Evolutionary conservation across 352 stramenopile species (phyloP).

Genomic region (Nothophytophthora sp.): DNA sequence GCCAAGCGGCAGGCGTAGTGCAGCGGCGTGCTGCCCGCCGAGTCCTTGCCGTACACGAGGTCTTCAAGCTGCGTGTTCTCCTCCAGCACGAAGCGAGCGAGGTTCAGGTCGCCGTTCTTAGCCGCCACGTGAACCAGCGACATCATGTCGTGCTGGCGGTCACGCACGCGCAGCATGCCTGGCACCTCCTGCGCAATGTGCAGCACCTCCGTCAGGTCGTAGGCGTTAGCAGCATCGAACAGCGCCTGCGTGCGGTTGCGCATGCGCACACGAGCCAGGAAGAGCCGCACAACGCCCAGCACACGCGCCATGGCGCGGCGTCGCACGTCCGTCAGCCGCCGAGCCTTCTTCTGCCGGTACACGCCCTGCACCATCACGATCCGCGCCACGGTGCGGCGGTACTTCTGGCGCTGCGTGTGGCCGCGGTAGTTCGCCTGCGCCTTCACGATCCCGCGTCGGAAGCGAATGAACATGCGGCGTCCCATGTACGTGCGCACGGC

Average conservation of each 20-base stretch:
- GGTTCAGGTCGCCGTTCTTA: conserved; percentile 84
- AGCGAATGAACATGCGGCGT: conserved; percentile 60
- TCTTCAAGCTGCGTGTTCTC: conserved; percentile 85
- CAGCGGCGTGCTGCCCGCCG: conserved; percentile 76
- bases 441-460: conserved; percentile 60
- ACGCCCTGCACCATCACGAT: conserved; percentile 83
- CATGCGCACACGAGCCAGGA: conserved; percentile 82
- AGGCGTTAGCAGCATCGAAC: conserved; percentile 76
- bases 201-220: conserved; percentile 80
- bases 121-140: conserved; percentile 89
- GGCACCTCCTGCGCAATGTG: conserved; percentile 81
- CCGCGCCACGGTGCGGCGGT: conserved; percentile 33
- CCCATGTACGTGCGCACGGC: conserved; percentile 74
- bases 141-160: conserved; percentile 80
- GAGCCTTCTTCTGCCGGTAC: conserved; percentile 62
- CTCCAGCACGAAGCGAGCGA: conserved; percentile 82
- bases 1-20: conserved; percentile 80
- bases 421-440: conserved; percentile 72
- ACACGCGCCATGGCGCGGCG: conserved; percentile 74
- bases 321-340: conserved; percentile 44
- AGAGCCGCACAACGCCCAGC: conserved; percentile 69
- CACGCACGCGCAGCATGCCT: conserved; percentile 78
- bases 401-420: conserved; percentile 63
- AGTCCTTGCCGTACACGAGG: conserved; percentile 82
- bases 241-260: conserved; percentile 78